Evolutionary conservation across 306 rosid genomes (phyloP).

Genomic region (Pachyrhizus erosus): DNA sequence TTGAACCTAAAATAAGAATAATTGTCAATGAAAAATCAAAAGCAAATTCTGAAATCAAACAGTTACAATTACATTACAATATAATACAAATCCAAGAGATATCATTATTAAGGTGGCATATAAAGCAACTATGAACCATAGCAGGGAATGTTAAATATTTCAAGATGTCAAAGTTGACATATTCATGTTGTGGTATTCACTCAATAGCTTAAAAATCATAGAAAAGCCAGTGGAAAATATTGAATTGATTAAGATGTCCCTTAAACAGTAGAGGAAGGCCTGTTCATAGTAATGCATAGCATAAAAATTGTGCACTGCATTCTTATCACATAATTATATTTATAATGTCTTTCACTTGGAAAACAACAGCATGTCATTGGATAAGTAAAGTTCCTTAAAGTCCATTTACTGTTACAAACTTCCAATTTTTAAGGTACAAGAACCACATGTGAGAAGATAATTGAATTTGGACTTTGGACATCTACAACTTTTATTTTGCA

Average conservation of each 20-base stretch:
- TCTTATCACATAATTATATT: background rate
- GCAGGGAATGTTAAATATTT: conserved; percentile 6
- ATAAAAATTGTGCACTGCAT: background rate
- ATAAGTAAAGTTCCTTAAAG: background rate
- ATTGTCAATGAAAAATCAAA: conserved; percentile 32
- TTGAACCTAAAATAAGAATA: conserved; percentile 57
- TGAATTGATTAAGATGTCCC: background rate
- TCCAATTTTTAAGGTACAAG: background rate
- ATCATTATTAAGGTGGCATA: background rate
- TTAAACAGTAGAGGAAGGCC: background rate
- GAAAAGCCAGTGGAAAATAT: background rate
- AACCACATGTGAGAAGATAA: background rate
- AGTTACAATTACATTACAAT: background rate
- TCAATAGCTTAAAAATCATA: background rate
- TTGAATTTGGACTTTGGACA: conserved; percentile 2
- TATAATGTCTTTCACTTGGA: conserved; percentile 8
- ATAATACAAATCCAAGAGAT: conserved; percentile 13
- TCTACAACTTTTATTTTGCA: background rate
- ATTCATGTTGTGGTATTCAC: background rate
- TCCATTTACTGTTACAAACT: background rate
- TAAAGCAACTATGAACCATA: conserved; percentile 4
- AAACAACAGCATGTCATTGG: background rate
- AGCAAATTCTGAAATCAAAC: conserved; percentile 10
- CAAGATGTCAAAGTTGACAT: background rate
- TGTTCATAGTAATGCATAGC: background rate